These are phyloP conservation scores for Syncephalastrum sp. DNA, from an alignment of 371 early-diverging fungal genomes.

Conservation along the genomic window DNA sequence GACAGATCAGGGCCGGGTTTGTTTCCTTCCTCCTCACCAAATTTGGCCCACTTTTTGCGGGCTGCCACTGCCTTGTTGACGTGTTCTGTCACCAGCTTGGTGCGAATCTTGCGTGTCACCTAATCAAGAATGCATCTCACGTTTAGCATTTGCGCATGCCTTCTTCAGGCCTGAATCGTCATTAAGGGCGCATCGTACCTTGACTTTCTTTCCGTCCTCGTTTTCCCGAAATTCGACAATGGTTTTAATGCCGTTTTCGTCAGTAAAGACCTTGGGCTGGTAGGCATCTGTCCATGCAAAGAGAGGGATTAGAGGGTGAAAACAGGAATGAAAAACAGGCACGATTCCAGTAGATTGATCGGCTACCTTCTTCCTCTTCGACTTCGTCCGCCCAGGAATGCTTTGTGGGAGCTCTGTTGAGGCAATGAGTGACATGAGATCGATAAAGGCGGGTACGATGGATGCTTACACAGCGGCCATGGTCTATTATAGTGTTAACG, in stretches of 20 bases:
- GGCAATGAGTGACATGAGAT: too few species aligned
- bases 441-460: too few species aligned
- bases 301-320: neutral
- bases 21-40: constrained; percentile 74
- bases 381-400: constrained; percentile 73
- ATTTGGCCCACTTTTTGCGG: constrained; percentile 87
- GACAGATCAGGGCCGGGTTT: constrained; percentile 84
- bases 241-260: constrained; percentile 83
- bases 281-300: constrained; percentile 34
- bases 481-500: constrained; percentile 5
- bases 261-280: constrained; percentile 60
- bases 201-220: constrained; percentile 88
- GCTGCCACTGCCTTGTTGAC: constrained; percentile 91
- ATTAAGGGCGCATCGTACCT: constrained; percentile 40
- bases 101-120: constrained; percentile 81
- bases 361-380: constrained; percentile 59
- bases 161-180: neutral
- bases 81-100: constrained; percentile 74
- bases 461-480: neutral
- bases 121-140: constrained; percentile 10
- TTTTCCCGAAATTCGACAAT: constrained; percentile 79
- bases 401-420: constrained; percentile 27
- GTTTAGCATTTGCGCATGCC: neutral
- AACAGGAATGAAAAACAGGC: neutral
- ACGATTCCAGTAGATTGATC: neutral